Conservation (phyloP, 2,329 filamentous ascomycete genomes). For the Monilinia fructigena region DNA sequence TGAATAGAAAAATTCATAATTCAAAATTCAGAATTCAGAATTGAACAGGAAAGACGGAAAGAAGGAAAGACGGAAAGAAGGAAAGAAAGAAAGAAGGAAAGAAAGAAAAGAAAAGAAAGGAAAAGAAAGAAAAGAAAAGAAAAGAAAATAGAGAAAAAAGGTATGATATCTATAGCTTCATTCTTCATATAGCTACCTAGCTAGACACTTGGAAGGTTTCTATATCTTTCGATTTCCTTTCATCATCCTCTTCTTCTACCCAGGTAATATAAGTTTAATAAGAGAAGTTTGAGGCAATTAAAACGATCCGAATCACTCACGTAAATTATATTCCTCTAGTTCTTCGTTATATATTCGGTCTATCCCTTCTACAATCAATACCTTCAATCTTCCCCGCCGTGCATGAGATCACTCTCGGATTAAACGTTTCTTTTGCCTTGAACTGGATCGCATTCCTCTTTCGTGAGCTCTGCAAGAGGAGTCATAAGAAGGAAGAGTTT, state of each 20-base stretch:
- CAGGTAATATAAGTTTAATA: too few species aligned
- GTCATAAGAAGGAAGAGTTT: slow-evolving; percentile 30
- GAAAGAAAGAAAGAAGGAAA: too few species aligned
- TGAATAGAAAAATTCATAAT: too few species aligned
- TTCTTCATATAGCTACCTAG: background rate
- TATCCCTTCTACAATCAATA: background rate
- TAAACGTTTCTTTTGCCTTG: slow-evolving; percentile 32
- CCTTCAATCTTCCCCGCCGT: slow-evolving; percentile 30
- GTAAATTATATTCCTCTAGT: slow-evolving; percentile 20
- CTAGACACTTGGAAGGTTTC: too few species aligned
- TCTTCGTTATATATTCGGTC: slow-evolving; percentile 34
- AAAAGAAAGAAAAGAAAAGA: too few species aligned
- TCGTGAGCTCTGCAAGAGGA: slow-evolving; percentile 32
- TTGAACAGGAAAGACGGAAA: too few species aligned
- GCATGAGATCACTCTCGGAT: slow-evolving; percentile 34
- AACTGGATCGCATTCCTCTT: slow-evolving; percentile 25
- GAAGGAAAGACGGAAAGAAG: too few species aligned
- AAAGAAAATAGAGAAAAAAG: too few species aligned
- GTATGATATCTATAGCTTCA: background rate
- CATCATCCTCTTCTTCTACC: background rate
- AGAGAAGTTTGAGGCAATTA: background rate
- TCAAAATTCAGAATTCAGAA: too few species aligned
- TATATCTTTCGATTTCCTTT: background rate
- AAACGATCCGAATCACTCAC: slow-evolving; percentile 1
- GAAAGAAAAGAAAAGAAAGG: too few species aligned